These are phyloP conservation scores for Aquilaria sinensis DNA, from an alignment of 345 rosid genomes.

Conservation along the genomic window DNA sequence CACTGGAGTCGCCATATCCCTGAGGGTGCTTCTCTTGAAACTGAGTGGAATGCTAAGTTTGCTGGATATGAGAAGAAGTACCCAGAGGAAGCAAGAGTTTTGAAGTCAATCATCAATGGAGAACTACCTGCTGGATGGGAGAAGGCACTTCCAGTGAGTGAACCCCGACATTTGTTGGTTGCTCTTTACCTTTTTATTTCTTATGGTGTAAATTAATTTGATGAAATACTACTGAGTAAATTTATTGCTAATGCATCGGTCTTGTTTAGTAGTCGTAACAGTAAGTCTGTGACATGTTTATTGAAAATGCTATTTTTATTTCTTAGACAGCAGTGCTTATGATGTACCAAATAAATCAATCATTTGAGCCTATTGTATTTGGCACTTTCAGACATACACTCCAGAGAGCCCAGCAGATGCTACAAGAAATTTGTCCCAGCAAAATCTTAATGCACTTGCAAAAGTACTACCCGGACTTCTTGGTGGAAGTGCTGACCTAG, in stretches of 20 bases:
- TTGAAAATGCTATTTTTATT: too few species aligned
- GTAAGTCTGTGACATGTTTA: neutral
- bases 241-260: too few species aligned
- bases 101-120: conserved; percentile 71
- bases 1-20: conserved; percentile 93
- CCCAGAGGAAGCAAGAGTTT: conserved; percentile 85
- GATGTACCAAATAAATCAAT: neutral
- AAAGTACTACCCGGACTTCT: conserved; percentile 84
- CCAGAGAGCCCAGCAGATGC: conserved; percentile 92
- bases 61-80: conserved; percentile 88
- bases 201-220: too few species aligned
- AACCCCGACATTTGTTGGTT: conserved; percentile 4
- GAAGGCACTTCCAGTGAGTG: conserved; percentile 78
- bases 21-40: conserved; percentile 58
- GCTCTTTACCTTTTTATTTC: neutral
- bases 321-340: too few species aligned
- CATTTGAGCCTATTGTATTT: conserved; percentile 13
- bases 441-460: conserved; percentile 76
- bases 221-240: too few species aligned
- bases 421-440: conserved; percentile 90
- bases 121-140: conserved; percentile 86
- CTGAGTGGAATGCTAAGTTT: conserved; percentile 86
- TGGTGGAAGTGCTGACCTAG: conserved; percentile 98
- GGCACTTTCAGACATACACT: conserved; percentile 58
- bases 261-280: neutral